These are phyloP conservation scores for Aegle marmelos DNA, from an alignment of 345 rosid species.

Conservation along the genomic window DNA sequence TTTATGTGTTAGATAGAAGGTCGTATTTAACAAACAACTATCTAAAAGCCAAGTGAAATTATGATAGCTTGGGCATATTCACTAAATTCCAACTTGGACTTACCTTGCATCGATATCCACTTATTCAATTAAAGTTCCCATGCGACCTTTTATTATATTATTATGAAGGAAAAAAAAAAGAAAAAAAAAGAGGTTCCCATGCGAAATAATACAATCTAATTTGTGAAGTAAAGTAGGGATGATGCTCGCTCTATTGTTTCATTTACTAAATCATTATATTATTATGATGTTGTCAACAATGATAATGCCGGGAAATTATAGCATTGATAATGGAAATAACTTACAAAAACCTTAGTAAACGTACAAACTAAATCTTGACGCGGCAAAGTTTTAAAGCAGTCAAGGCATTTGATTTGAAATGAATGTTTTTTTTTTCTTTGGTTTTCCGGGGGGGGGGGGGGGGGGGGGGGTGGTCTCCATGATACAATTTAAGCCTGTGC, in stretches of 20 bases:
- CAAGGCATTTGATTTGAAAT: background rate
- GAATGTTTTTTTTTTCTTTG: background rate
- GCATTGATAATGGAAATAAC: background rate
- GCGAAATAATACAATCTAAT: conserved; percentile 16
- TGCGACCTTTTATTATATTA: no score
- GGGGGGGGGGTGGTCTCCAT: background rate
- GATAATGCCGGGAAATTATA: conserved; percentile 7
- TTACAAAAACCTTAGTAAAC: background rate
- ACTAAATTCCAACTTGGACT: background rate
- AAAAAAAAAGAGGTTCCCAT: background rate
- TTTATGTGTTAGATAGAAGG: no score
- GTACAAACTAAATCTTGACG: background rate
- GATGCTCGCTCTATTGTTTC: background rate
- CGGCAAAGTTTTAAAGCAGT: background rate
- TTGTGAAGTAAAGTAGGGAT: conserved; percentile 20
- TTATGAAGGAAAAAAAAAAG: no score
- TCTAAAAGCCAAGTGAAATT: background rate
- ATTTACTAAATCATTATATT: background rate
- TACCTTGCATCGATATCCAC: background rate
- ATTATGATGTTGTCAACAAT: conserved; percentile 27
- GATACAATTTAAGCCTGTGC: background rate
- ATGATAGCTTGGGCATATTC: background rate
- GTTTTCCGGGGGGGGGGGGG: no score
- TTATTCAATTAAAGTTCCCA: background rate
- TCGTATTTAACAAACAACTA: no score